A percentile compares a stretch with the other conserved stretches of the same genome.
Conservation (phyloP, 331 rosid genomes). For the Erythrophleum ivorense region DNA sequence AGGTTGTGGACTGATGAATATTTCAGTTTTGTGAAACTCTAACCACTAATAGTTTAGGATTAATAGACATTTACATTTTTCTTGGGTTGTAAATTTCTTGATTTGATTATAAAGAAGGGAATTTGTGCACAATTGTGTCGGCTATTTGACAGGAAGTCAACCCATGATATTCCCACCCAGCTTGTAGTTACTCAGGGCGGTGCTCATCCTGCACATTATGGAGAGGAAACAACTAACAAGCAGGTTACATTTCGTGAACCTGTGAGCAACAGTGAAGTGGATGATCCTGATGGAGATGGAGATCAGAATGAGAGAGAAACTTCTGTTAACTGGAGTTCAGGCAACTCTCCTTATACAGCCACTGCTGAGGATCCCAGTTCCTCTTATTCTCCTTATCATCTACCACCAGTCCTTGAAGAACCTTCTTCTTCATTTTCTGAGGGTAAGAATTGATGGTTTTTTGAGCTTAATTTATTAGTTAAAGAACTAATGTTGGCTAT, state of each 20-base stretch:
- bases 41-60: constrained; percentile 15
- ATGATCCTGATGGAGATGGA: constrained; percentile 72
- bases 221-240: constrained; percentile 67
- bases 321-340: constrained; percentile 69
- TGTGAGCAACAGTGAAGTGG: constrained; percentile 67
- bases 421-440: constrained; percentile 97
- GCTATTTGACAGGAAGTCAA: constrained; percentile 53
- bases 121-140: constrained; percentile 42
- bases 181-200: constrained; percentile 47
- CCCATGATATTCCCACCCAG: constrained; percentile 48
- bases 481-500: constrained; percentile 22
- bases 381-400: constrained; percentile 67
- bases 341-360: constrained; percentile 66
- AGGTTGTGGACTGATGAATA: constrained; percentile 17
- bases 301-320: constrained; percentile 71
- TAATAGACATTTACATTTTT: constrained; percentile 15
- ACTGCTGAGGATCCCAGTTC: constrained; percentile 72
- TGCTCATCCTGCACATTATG: constrained; percentile 50
- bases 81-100: neutral
- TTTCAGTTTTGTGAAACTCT: constrained; percentile 27
- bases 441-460: constrained; percentile 47
- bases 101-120: constrained; percentile 21
- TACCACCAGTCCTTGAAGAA: constrained; percentile 90
- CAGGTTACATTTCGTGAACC: constrained; percentile 94
- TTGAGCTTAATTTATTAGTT: constrained; percentile 25